phyloP scores from a whole-genome alignment of 176 grass and related monocot genomes.

The Calamus simplicifolius region DNA sequence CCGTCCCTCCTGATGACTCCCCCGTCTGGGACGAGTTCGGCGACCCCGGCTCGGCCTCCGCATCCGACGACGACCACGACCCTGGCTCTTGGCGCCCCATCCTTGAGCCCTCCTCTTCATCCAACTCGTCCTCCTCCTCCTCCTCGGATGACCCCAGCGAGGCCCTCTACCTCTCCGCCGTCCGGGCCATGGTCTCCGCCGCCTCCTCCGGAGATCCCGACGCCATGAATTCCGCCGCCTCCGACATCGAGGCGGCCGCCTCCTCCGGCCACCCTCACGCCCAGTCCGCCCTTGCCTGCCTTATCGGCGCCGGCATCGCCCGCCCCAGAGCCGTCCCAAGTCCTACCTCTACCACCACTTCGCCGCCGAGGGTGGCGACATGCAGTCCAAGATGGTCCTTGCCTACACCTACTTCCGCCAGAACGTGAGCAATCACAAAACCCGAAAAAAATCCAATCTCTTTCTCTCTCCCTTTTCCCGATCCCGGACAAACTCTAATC shows the following conservation, averaged over 20 bases:
- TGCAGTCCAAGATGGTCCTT: conserved; percentile 94
- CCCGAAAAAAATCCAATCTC: too few relatives aligned
- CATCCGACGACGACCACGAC: conserved; percentile 36
- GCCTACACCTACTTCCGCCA: conserved; percentile 85
- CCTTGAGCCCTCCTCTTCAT: conserved; percentile 41
- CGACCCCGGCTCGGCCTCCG: conserved; percentile 30
- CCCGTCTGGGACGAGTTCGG: conserved; percentile 89
- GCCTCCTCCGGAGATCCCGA: conserved; percentile 57
- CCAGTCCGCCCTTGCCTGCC: conserved; percentile 78
- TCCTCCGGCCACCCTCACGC: conserved; percentile 44
- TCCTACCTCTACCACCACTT: conserved; percentile 88
- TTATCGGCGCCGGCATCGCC: conserved; percentile 53
- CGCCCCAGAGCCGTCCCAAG: conserved; percentile 49
- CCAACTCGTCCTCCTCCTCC: background rate
- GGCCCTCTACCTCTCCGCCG: conserved; percentile 7
- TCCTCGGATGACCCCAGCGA: conserved; percentile 21
- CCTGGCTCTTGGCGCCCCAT: conserved; percentile 51
- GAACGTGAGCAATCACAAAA: conserved; percentile 30
- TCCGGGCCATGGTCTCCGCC: conserved; percentile 47
- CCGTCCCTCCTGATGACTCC: conserved; percentile 8
- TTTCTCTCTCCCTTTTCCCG: too few relatives aligned
- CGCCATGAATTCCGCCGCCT: conserved; percentile 46
- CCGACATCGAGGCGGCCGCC: conserved; percentile 65
- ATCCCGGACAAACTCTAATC: background rate
- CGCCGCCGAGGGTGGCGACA: conserved; percentile 67